Conservation (phyloP, 2,329 filamentous ascomycete genomes). For the Arachnopeziza araneosa region DNA sequence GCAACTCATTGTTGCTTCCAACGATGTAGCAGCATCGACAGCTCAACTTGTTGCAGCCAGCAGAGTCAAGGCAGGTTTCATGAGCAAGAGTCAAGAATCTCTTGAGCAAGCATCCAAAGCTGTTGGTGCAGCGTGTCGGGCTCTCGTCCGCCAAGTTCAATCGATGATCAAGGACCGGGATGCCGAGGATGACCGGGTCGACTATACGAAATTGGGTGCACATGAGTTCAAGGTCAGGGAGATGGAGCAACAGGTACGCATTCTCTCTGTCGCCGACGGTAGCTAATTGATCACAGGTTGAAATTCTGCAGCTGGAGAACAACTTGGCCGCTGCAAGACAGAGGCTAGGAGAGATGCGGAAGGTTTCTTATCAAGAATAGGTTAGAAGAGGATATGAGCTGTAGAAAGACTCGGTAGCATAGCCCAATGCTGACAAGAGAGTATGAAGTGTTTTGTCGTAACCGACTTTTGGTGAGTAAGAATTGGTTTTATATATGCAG, state of each 20-base stretch:
- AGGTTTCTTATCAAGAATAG: conserved; percentile 32
- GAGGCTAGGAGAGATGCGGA: conserved; percentile 88
- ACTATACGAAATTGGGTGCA: conserved; percentile 81
- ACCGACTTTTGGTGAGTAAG: no score
- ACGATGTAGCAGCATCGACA: conserved; percentile 92
- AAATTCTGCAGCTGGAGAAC: conserved; percentile 95
- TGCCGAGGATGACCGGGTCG: conserved; percentile 74
- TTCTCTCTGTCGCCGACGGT: not conserved
- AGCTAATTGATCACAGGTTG: conserved; percentile 57
- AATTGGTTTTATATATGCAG: no score
- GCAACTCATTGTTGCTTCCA: conserved; percentile 95
- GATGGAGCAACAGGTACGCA: conserved; percentile 95
- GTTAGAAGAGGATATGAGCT: not conserved
- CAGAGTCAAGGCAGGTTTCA: conserved; percentile 95
- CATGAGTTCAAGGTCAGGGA: conserved; percentile 98
- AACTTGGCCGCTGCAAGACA: conserved; percentile 70
- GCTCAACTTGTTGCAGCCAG: conserved; percentile 94
- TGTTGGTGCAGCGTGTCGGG: conserved; percentile 81
- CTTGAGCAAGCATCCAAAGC: conserved; percentile 90
- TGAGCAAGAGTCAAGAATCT: conserved; percentile 92
- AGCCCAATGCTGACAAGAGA: no score
- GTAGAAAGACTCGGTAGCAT: no score
- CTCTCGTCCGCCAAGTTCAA: conserved; percentile 89
- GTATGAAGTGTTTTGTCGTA: no score
- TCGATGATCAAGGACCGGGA: conserved; percentile 85